Evolutionary conservation across 768 basidiomycete genomes (phyloP).

Genomic region (Suillus subaureus): DNA sequence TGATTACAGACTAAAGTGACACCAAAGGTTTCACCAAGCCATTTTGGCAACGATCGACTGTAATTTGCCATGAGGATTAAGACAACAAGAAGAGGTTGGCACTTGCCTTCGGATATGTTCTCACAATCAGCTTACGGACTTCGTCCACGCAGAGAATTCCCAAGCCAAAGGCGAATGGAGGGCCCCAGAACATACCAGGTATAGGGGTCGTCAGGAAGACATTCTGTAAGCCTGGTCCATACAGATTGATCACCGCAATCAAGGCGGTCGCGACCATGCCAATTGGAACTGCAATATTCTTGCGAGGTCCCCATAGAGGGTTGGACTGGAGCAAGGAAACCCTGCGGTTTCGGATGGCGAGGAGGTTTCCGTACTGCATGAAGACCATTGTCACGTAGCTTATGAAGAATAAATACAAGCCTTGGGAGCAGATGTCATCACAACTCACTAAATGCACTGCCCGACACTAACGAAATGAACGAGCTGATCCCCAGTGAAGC

Average conservation of each 20-base stretch:
- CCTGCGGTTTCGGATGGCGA: constrained; percentile 46
- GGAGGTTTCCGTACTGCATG: constrained; percentile 45
- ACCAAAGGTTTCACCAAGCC: constrained; percentile 34
- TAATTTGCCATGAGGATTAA: constrained; percentile 13
- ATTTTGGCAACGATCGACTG: constrained; percentile 41
- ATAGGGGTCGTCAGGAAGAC: constrained; percentile 48
- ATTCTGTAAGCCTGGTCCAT: constrained; percentile 45
- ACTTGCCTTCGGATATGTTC: constrained; percentile 44
- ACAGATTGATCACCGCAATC: constrained; percentile 45
- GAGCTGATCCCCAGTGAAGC: constrained; percentile 33
- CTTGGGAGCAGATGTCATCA: background rate
- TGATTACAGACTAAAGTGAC: background rate
- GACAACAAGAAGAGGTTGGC: background rate
- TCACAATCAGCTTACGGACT: constrained; percentile 45
- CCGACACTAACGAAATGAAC: constrained; percentile 40
- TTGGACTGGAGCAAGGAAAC: constrained; percentile 46
- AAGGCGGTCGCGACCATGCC: constrained; percentile 44
- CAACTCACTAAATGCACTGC: constrained; percentile 47
- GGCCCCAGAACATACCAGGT: constrained; percentile 50
- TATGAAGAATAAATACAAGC: background rate
- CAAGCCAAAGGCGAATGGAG: constrained; percentile 46
- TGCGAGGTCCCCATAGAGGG: constrained; percentile 49
- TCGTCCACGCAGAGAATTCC: constrained; percentile 46
- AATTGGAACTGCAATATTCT: constrained; percentile 40
- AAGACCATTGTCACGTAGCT: constrained; percentile 53